Evolutionary conservation across 2,329 filamentous ascomycete genomes (phyloP).

Genomic region (Rhinocladiella similis): DNA sequence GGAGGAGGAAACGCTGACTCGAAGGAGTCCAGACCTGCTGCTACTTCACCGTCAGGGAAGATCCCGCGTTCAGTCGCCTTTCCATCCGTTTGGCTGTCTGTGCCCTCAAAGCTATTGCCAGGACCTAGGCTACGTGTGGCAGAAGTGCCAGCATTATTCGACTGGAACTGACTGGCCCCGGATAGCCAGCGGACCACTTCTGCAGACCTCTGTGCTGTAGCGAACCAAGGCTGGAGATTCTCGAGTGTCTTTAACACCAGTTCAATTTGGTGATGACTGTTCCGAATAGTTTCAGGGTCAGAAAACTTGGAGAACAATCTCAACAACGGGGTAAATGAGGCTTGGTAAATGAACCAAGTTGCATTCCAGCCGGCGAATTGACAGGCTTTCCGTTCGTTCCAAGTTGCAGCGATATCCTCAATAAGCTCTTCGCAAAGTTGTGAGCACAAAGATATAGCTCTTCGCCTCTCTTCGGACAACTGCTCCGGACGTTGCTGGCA

Average conservation of each 20-base stretch:
- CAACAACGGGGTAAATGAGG: conserved; percentile 74
- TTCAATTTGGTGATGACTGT: conserved; percentile 61
- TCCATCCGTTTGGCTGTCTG: neutral
- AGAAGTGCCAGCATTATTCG: conserved; percentile 13
- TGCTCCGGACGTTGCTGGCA: conserved; percentile 52
- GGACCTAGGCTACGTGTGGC: conserved; percentile 2
- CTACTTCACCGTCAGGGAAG: conserved; percentile 5
- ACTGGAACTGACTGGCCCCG: conserved; percentile 50
- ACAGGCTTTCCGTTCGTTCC: conserved; percentile 57
- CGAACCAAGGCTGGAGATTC: conserved; percentile 64
- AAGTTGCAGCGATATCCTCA: conserved; percentile 69
- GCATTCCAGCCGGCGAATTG: conserved; percentile 80
- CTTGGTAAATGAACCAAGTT: conserved; percentile 79
- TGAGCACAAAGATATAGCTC: conserved; percentile 69
- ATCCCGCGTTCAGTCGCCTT: neutral
- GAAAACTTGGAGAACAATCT: conserved; percentile 67
- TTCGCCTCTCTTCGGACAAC: conserved; percentile 61
- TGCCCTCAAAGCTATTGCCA: neutral
- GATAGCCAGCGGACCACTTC: conserved; percentile 66
- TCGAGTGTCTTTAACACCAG: conserved; percentile 37
- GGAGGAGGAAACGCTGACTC: neutral
- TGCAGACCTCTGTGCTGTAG: conserved; percentile 62
- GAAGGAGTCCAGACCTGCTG: conserved; percentile 16
- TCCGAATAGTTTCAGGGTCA: conserved; percentile 49
- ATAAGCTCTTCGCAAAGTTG: conserved; percentile 70